A percentile compares a stretch with the other conserved stretches of the same genome.
These are phyloP conservation scores for Aspergillus viridinutans DNA, from an alignment of 2,329 filamentous ascomycete genomes.

Conservation along the genomic window DNA sequence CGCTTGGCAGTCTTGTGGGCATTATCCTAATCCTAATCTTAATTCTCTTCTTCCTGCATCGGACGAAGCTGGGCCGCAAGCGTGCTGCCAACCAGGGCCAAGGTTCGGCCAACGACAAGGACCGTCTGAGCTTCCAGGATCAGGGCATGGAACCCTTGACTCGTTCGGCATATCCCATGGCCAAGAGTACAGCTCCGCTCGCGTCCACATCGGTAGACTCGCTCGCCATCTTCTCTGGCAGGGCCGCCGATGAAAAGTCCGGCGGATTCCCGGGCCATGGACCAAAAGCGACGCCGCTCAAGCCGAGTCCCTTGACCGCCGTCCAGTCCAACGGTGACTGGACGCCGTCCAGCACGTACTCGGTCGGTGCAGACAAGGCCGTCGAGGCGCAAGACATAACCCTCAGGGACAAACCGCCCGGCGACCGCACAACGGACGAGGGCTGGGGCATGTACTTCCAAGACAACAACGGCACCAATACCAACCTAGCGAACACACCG, in stretches of 20 bases:
- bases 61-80: constrained; percentile 50
- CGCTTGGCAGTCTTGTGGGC: constrained; percentile 75
- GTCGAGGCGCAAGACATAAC: constrained; percentile 13
- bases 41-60: constrained; percentile 64
- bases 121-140: constrained; percentile 46
- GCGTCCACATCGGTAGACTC: constrained; percentile 35
- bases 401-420: constrained; percentile 17
- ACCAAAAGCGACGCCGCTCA: constrained; percentile 14
- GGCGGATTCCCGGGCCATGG: constrained; percentile 15
- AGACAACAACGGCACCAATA: constrained; percentile 24
- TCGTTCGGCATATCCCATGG: constrained; percentile 43
- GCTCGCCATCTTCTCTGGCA: constrained; percentile 39
- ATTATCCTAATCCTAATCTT: constrained; percentile 66
- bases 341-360: constrained; percentile 19
- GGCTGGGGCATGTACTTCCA: constrained; percentile 49
- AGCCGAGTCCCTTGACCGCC: constrained; percentile 25
- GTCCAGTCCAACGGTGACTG: constrained; percentile 27
- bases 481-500: constrained; percentile 18
- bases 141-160: constrained; percentile 43
- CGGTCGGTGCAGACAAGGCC: constrained; percentile 17
- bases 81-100: constrained; percentile 49
- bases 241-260: constrained; percentile 29
- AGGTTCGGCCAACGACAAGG: constrained; percentile 53
- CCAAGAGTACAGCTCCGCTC: constrained; percentile 35
- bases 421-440: constrained; percentile 43